Evolutionary conservation across 176 grass and related monocot genomes (phyloP).

Genomic region (Oryza rufipogon): DNA sequence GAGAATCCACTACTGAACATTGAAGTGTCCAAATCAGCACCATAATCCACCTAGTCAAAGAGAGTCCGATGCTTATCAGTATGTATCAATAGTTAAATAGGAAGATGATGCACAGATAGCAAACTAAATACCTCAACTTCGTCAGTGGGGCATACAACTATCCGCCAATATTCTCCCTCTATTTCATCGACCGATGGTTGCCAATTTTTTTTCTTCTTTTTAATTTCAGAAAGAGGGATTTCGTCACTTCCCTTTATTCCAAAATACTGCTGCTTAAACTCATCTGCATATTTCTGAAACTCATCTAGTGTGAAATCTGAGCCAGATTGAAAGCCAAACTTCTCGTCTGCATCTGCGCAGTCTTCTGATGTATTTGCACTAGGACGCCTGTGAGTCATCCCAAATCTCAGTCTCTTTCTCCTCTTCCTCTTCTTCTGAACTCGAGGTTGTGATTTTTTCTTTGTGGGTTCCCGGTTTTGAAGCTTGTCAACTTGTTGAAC

Average conservation of each 20-base stretch:
- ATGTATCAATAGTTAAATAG: slow-evolving; percentile 22
- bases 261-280: slow-evolving; percentile 84
- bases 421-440: slow-evolving; percentile 73
- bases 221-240: slow-evolving; percentile 58
- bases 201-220: slow-evolving; percentile 50
- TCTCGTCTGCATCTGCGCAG: slow-evolving; percentile 62
- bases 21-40: slow-evolving; percentile 92
- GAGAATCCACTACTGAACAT: slow-evolving; percentile 83
- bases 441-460: slow-evolving; percentile 62
- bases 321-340: slow-evolving; percentile 97
- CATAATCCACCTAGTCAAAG: slow-evolving; percentile 78
- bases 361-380: slow-evolving; percentile 56
- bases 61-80: slow-evolving; percentile 33
- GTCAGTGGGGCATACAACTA: slow-evolving; percentile 77
- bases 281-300: slow-evolving; percentile 70
- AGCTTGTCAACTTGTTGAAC: slow-evolving; percentile 97
- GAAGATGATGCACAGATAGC: slow-evolving; percentile 14
- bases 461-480: slow-evolving; percentile 82
- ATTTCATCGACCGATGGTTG: slow-evolving; percentile 81
- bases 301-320: slow-evolving; percentile 78
- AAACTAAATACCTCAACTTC: slow-evolving; percentile 76
- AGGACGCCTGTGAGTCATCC: slow-evolving; percentile 70
- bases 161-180: slow-evolving; percentile 98
- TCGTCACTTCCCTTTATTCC: slow-evolving; percentile 58
- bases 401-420: slow-evolving; percentile 87